Evolutionary conservation across 441 rosid genomes (phyloP), one percentile per base, ranked within the genome.

Genomic region (Gossypium lobatum): DNA sequence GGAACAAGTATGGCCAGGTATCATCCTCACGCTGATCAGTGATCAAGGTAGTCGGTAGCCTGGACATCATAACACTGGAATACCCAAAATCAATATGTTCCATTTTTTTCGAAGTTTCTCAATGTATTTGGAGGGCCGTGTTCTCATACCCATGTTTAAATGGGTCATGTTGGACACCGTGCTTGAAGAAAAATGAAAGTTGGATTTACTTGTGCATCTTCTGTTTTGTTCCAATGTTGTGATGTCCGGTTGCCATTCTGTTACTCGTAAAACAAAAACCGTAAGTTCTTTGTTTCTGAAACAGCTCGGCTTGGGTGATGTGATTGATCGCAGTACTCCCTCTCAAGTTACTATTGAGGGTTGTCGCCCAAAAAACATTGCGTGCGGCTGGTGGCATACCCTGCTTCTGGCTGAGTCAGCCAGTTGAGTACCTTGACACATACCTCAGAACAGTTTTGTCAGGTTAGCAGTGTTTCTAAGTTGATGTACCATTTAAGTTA

Each of bases 1-100:
- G 99, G 99, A 96, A 93, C 91, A 96, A 96, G 81, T 96, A 96
- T 63, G 99, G 98, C 16, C 99, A 95, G 99, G 99, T 93, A 87
- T 77, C 21, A 16, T 65, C 25, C 53, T 76, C 20, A 55, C 28
- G 21, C 26, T 55, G 26, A 3, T 55, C 14, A 8, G 14, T 55
- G 60, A 55, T 55, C 13, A 55, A 55, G 21, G 26, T 20, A 55
- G 60, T 3, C 2, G 20, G 7, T 31, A 20, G 42, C 55, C 48
- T 4, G 67, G 65, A 31, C 68, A 4, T 2, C 28, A 10, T 46
- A 50, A 66, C 50, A 37, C 26, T 25, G 59, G 45, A 50, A 26
- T 26, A 39, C 7, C 37, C 37, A 1, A 5, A 31, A 31, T 31
- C 7, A 31, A 4, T 31, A 31, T 31, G 37, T 31, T 31, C 7